phyloP scores from a whole-genome alignment of 805 yeast genomes.

The Lipomyces sp. region DNA sequence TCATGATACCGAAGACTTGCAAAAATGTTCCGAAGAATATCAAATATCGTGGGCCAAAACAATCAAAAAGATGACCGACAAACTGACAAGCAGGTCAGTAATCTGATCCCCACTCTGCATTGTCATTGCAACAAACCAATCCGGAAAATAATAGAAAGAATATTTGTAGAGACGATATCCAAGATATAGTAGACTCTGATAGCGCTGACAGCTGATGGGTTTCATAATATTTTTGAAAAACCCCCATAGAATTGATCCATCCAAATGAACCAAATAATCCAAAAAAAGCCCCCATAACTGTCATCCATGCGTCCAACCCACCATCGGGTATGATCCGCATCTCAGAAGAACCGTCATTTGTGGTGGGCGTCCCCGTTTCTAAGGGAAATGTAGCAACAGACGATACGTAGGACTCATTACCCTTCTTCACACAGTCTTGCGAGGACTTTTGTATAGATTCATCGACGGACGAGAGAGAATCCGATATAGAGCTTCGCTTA shows the following conservation, averaged over 20 bases:
- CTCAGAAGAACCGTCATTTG: neutral
- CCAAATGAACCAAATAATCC: constrained; percentile 70
- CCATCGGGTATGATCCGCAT: constrained; percentile 53
- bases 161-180: constrained; percentile 45
- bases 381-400: neutral
- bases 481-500: neutral
- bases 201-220: constrained; percentile 29
- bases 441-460: neutral
- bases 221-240: constrained; percentile 41
- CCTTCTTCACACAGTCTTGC: neutral
- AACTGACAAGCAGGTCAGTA: constrained; percentile 16
- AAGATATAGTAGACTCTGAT: constrained; percentile 41
- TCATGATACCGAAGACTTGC: constrained; percentile 41
- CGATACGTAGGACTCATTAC: neutral
- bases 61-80: constrained; percentile 28
- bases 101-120: constrained; percentile 24
- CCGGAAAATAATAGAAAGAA: constrained; percentile 39
- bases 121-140: constrained; percentile 38
- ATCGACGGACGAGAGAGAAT: neutral
- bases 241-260: constrained; percentile 42
- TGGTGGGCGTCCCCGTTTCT: neutral
- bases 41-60: constrained; percentile 12
- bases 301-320: constrained; percentile 59
- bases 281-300: constrained; percentile 58
- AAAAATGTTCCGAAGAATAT: constrained; percentile 35